Evolutionary conservation across 257 asterid species (phyloP).

Genomic region (Salvia splendens): DNA sequence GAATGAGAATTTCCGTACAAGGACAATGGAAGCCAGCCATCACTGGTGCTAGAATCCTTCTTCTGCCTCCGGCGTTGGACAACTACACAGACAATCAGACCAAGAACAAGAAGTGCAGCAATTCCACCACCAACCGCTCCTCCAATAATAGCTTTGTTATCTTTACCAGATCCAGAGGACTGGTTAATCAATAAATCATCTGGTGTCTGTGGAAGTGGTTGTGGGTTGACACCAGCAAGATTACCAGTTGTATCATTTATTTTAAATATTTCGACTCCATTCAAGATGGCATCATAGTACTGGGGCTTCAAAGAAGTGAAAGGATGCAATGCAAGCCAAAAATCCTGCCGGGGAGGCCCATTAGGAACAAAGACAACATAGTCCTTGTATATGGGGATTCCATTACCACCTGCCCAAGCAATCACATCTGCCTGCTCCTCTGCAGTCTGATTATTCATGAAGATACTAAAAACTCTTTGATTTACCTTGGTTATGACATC

Average conservation of each 20-base stretch:
- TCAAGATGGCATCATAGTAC: slow-evolving; percentile 71
- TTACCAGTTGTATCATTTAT: slow-evolving; percentile 52
- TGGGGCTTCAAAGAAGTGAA: slow-evolving; percentile 33
- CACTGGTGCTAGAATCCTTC: slow-evolving; percentile 64
- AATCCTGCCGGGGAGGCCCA: slow-evolving; percentile 61
- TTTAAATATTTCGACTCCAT: slow-evolving; percentile 84
- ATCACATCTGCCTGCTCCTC: slow-evolving; percentile 49
- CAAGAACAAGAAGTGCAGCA: slow-evolving; percentile 59
- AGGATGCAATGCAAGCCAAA: slow-evolving; percentile 81
- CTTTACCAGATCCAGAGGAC: slow-evolving; percentile 41
- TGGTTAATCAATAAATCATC: slow-evolving; percentile 31
- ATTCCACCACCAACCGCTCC: slow-evolving; percentile 86
- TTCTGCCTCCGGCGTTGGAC: slow-evolving; percentile 41
- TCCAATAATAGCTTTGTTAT: slow-evolving; percentile 52
- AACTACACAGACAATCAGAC: slow-evolving; percentile 51
- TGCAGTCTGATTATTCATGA: slow-evolving; percentile 53
- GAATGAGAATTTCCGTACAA: slow-evolving; percentile 84
- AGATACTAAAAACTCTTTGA: slow-evolving; percentile 52
- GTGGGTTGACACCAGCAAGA: slow-evolving; percentile 88
- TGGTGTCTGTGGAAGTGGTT: slow-evolving; percentile 50
- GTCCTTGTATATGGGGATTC: slow-evolving; percentile 61
- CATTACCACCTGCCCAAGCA: slow-evolving; percentile 52
- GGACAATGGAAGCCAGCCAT: slow-evolving; percentile 91
- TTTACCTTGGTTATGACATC: slow-evolving; percentile 33
- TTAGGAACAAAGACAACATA: slow-evolving; percentile 55